A percentile compares a stretch with the other conserved stretches of the same genome.
Conservation (phyloP, 345 rosid genomes). For the Durio zibethinus region DNA sequence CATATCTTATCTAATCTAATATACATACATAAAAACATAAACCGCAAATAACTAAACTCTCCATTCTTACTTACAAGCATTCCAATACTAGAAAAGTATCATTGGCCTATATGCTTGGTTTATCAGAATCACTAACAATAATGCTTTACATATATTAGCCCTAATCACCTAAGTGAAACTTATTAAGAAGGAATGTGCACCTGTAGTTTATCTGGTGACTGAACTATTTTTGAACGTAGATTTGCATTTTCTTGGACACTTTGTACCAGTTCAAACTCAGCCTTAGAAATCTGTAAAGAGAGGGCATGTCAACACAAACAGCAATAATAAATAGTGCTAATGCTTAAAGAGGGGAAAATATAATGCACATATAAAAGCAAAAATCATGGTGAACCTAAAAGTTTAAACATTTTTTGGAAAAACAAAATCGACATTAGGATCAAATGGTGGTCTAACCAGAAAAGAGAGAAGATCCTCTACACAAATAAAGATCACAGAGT, state of each 20-base stretch:
- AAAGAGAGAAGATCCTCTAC: not conserved
- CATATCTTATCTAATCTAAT: not conserved
- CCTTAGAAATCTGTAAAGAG: slow-evolving; percentile 63
- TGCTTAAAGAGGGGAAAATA: not conserved
- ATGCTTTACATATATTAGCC: not conserved
- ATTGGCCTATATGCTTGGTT: not conserved
- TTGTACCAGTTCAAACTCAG: slow-evolving; percentile 76
- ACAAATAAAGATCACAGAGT: not conserved
- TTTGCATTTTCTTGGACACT: slow-evolving; percentile 82
- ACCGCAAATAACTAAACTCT: not conserved
- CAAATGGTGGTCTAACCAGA: not conserved
- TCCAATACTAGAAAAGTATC: not conserved
- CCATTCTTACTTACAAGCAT: not conserved
- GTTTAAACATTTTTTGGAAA: not conserved
- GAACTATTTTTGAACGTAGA: slow-evolving; percentile 77
- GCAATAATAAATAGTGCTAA: not conserved
- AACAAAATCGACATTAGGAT: not conserved
- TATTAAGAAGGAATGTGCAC: slow-evolving; percentile 27
- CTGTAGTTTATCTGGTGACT: slow-evolving; percentile 94
- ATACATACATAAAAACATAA: not conserved
- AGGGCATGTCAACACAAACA: slow-evolving; percentile 2
- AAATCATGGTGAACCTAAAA: slow-evolving; percentile 12
- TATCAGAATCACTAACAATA: not conserved
- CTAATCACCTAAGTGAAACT: not conserved
- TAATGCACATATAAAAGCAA: not conserved